Conservation (phyloP, 768 basidiomycete genomes). For the Pleurotus tuoliensis region DNA sequence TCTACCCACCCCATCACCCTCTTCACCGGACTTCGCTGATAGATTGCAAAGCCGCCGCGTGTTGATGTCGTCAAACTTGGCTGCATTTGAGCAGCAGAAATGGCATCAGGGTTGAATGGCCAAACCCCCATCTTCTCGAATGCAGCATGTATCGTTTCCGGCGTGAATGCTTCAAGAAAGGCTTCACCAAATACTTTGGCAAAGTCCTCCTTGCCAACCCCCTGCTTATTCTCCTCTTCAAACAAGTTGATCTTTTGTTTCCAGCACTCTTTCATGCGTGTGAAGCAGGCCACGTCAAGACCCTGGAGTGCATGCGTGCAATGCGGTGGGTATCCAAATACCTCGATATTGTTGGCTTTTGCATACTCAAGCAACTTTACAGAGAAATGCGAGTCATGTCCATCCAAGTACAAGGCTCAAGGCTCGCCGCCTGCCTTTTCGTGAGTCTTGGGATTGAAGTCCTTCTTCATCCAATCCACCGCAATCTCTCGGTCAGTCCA, state of each 20-base stretch:
- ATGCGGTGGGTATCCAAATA: slow-evolving; percentile 31
- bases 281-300: slow-evolving; percentile 37
- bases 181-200: slow-evolving; percentile 20
- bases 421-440: slow-evolving; percentile 12
- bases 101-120: slow-evolving; percentile 22
- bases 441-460: slow-evolving; percentile 23
- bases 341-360: slow-evolving; percentile 20
- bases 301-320: slow-evolving; percentile 38
- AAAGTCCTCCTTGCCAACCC: slow-evolving; percentile 15
- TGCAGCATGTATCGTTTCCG: slow-evolving; percentile 14
- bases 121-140: slow-evolving; percentile 21
- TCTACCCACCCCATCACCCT: too few species aligned
- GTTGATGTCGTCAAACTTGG: slow-evolving; percentile 11
- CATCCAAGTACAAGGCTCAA: slow-evolving; percentile 30
- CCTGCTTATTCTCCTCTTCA: slow-evolving; percentile 10
- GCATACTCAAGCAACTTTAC: slow-evolving; percentile 16
- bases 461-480: slow-evolving; percentile 23
- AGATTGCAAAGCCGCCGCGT: too few species aligned
- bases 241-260: slow-evolving; percentile 20
- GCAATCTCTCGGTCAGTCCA: slow-evolving; percentile 30
- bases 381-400: slow-evolving; percentile 30
- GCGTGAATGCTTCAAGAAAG: slow-evolving; percentile 10
- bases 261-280: slow-evolving; percentile 13
- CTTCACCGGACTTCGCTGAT: too few species aligned
- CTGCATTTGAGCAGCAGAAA: slow-evolving; percentile 20